Evolutionary conservation across 306 rosid genomes (phyloP).

Genomic region (Cucumis melo): DNA sequence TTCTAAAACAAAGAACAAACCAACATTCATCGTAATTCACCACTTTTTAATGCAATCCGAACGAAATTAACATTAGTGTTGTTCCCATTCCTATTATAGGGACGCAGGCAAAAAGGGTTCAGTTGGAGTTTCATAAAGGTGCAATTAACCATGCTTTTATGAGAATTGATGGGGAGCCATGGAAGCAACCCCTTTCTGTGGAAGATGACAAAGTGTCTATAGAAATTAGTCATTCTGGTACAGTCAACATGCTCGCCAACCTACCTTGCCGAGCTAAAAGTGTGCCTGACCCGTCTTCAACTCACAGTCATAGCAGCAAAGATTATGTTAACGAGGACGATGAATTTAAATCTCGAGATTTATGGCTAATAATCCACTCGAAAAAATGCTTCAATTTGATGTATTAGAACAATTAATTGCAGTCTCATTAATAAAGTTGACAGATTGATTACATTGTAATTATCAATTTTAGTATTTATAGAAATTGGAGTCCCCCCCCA

Average conservation of each 20-base stretch:
- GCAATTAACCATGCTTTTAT: conserved; percentile 60
- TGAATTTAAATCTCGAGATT: no score
- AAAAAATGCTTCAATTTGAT: no score
- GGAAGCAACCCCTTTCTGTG: conserved; percentile 88
- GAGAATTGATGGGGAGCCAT: conserved; percentile 95
- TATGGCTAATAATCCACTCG: no score
- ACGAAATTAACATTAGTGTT: neutral
- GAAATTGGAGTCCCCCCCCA: no score
- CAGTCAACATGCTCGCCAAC: conserved; percentile 70
- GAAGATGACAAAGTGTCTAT: conserved; percentile 60
- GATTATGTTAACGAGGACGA: conserved; percentile 33
- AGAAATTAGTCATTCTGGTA: conserved; percentile 77
- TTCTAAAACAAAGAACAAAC: neutral
- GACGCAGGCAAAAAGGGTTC: conserved; percentile 46
- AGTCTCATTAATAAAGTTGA: no score
- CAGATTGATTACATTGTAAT: no score
- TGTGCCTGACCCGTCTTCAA: conserved; percentile 37
- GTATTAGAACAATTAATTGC: no score
- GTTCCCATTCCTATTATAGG: neutral
- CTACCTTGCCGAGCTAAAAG: conserved; percentile 52
- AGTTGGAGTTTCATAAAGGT: conserved; percentile 65
- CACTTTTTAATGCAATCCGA: neutral
- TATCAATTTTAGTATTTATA: no score
- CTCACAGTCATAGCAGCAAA: conserved; percentile 7
- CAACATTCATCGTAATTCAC: neutral